These are phyloP conservation scores for Trichomonas vaginalis DNA, from an alignment of 208 protist species.

Conservation along the genomic window DNA sequence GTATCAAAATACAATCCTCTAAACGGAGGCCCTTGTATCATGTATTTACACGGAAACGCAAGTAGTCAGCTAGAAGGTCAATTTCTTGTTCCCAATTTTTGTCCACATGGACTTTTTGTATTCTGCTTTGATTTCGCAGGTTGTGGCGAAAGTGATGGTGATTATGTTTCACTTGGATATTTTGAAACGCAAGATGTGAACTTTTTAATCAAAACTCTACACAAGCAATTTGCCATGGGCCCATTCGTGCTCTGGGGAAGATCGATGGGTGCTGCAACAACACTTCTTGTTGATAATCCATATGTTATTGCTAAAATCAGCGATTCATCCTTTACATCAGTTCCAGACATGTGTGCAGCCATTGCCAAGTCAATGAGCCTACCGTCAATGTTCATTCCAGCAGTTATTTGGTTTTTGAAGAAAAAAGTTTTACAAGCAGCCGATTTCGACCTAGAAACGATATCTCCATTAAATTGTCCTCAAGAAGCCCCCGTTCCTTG, in stretches of 20 bases:
- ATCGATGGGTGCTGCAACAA: neutral
- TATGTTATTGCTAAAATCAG: neutral
- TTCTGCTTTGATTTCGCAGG: slow-evolving; percentile 5
- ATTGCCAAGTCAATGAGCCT: neutral
- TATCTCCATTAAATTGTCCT: neutral
- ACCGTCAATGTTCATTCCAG: neutral
- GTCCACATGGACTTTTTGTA: neutral
- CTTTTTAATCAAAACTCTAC: neutral
- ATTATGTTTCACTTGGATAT: slow-evolving; percentile 3
- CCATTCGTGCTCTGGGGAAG: neutral
- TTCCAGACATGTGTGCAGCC: neutral
- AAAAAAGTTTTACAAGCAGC: neutral
- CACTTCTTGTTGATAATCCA: neutral
- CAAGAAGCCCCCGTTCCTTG: neutral
- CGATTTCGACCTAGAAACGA: neutral
- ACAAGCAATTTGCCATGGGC: neutral
- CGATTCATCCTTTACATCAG: neutral
- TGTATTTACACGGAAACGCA: neutral
- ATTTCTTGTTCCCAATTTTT: neutral
- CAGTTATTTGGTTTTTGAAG: neutral
- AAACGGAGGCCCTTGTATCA: neutral
- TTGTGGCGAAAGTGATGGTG: neutral
- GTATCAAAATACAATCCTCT: neutral
- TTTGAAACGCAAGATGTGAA: neutral
- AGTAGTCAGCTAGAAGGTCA: neutral